Evolutionary conservation across 78 protist species (phyloP).

Genomic region (Guillardia theta): DNA sequence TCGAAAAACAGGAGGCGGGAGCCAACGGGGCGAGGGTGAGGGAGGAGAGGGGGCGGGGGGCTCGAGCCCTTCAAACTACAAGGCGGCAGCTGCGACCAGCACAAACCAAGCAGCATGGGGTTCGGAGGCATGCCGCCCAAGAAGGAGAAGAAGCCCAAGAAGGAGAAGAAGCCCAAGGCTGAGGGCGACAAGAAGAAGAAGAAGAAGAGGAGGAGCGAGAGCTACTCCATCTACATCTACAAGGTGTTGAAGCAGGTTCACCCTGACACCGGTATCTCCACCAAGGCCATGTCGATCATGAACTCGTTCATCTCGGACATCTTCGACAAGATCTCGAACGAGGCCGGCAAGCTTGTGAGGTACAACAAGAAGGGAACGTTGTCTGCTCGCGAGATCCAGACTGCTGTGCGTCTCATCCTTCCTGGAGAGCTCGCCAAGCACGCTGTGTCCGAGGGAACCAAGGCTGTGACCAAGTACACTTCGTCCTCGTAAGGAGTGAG

Average conservation of each 20-base stretch:
- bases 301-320: conserved; percentile 84
- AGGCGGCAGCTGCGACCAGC: no score
- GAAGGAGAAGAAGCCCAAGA: conserved; percentile 13
- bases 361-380: conserved; percentile 64
- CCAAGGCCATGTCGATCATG: conserved; percentile 81
- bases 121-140: conserved; percentile 31
- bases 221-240: conserved; percentile 73
- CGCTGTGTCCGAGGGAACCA: conserved; percentile 90
- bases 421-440: conserved; percentile 94
- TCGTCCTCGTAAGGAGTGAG: conserved; percentile 1
- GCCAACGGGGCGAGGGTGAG: no score
- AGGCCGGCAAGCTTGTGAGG: conserved; percentile 78
- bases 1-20: no score
- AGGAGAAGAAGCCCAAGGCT: not conserved
- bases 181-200: conserved; percentile 36
- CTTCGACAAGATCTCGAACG: conserved; percentile 83
- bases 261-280: conserved; percentile 81
- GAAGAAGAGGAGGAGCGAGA: conserved; percentile 23
- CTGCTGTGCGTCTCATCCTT: conserved; percentile 84
- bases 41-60: no score
- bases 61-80: no score
- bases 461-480: conserved; percentile 88
- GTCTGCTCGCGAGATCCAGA: conserved; percentile 81
- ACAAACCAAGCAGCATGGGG: not conserved
- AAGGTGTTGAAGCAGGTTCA: conserved; percentile 80